Evolutionary conservation across 768 basidiomycete genomes (phyloP).

Genomic region (Clathrus columnatus): DNA sequence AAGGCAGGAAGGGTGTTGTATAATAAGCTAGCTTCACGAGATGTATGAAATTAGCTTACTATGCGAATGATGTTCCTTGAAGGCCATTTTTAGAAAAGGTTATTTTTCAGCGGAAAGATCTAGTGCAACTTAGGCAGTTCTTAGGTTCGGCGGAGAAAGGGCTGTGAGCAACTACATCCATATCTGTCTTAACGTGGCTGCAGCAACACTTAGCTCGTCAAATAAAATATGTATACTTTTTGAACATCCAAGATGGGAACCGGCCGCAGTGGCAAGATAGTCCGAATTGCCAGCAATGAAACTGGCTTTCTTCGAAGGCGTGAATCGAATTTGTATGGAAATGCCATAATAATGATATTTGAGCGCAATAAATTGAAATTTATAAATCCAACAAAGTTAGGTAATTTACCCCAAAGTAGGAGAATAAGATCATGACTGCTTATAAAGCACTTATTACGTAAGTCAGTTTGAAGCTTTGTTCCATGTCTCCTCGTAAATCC

Average conservation of each 20-base stretch:
- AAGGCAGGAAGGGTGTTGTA: not conserved
- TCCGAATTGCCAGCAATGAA: too few species aligned
- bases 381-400: not conserved
- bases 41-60: not conserved
- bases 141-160: not conserved
- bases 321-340: too few species aligned
- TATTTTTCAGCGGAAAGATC: not conserved
- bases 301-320: too few species aligned
- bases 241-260: not conserved
- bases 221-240: not conserved
- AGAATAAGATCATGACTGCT: not conserved
- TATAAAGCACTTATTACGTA: not conserved
- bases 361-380: too few species aligned
- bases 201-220: not conserved
- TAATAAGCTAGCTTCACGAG: not conserved
- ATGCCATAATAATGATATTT: too few species aligned
- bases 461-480: not conserved
- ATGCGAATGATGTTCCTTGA: not conserved
- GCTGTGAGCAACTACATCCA: not conserved
- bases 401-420: not conserved
- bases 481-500: not conserved
- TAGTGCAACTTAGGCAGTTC: not conserved
- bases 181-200: not conserved
- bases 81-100: not conserved
- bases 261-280: too few species aligned